Evolutionary conservation across 495 filamentous ascomycete species (phyloP), one percentile per base, ranked within the genome.

Genomic region (Pyrenopolyporus hunteri): DNA sequence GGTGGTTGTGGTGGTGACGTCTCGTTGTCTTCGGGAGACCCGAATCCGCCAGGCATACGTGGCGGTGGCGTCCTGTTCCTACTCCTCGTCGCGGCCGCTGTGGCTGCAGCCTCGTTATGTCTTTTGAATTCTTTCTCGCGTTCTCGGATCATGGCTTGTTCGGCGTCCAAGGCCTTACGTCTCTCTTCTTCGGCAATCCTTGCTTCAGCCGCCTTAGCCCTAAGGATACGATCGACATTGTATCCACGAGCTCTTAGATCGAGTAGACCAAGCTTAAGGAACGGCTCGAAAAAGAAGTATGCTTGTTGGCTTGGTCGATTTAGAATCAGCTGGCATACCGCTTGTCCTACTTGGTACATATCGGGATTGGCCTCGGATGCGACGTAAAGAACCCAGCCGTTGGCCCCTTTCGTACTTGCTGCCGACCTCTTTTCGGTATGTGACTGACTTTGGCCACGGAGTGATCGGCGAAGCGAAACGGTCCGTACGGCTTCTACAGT

Each of bases 141-240:
- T 39, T 83, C 83, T 65, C 86, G 84, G 54, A 88, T 85, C 17
- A 86, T 74, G 16, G 74, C 77, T 66, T 83, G 83, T 68, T 97
- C 90, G 46, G 88, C 86, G 39, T 95, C 91, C 10, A 92, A 57
- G 33, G 91, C 85, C 64, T 88, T 89, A 68, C 87, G 83, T 13
- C 89, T 83, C 59, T 89, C 83, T 64, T 91, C 87, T 63, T 97
- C 90, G 4, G 90, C 92, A 64, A 97, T 86, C 22, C 89, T 82
- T 10, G 89, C 87, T 70, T 98, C 92, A 4, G 88, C 87, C 8
- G 87, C 91, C 73, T 92, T 93, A 26, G 86, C 85, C 25, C 88
- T 84, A 14, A 99, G 79, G 65, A 98, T 96, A 11, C 94, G 86
- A 51, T 94, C 90, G 33, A 98, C 94, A 63, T 99, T 98, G 75